Percentiles rank a stretch among this genome's conserved stretches.
phyloP scores from a whole-genome alignment of 2,329 filamentous ascomycete species.

The Cryoendolithus antarcticus region DNA sequence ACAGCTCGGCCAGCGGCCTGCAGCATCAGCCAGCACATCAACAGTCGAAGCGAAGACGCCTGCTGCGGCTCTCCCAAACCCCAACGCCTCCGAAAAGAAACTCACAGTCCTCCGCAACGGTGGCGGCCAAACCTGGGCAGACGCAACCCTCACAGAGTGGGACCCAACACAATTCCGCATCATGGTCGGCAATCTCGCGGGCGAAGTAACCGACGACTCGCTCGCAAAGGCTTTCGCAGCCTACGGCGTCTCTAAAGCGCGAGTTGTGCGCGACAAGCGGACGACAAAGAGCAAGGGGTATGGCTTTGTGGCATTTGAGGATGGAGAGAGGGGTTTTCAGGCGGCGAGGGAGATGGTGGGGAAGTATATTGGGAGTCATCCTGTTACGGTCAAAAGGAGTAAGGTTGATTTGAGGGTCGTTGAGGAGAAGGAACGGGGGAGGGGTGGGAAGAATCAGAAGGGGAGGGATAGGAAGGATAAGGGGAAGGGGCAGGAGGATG shows the following conservation, averaged over 20 bases:
- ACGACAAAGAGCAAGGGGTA: constrained; percentile 94
- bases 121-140: constrained; percentile 86
- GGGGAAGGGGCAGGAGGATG: constrained; percentile 20
- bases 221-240: constrained; percentile 85
- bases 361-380: constrained; percentile 97
- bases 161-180: constrained; percentile 87
- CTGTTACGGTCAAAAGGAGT: constrained; percentile 63
- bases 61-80: constrained; percentile 9
- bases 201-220: constrained; percentile 93
- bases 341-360: constrained; percentile 97
- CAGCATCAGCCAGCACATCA: neutral
- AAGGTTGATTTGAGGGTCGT: constrained; percentile 82
- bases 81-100: constrained; percentile 28
- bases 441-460: constrained; percentile 38
- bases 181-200: constrained; percentile 92
- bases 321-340: constrained; percentile 92
- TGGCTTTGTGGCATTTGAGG: constrained; percentile 90
- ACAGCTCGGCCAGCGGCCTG: constrained; percentile 2
- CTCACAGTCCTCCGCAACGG: constrained; percentile 83
- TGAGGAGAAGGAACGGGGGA: constrained; percentile 37
- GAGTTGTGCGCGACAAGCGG: constrained; percentile 87
- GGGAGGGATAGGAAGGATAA: constrained; percentile 26
- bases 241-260: constrained; percentile 86
- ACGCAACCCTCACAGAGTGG: constrained; percentile 84
- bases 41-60: too few species aligned